Evolutionary conservation across 2,329 filamentous ascomycete species (phyloP).

Genomic region (Berkeleyomyces basicola): DNA sequence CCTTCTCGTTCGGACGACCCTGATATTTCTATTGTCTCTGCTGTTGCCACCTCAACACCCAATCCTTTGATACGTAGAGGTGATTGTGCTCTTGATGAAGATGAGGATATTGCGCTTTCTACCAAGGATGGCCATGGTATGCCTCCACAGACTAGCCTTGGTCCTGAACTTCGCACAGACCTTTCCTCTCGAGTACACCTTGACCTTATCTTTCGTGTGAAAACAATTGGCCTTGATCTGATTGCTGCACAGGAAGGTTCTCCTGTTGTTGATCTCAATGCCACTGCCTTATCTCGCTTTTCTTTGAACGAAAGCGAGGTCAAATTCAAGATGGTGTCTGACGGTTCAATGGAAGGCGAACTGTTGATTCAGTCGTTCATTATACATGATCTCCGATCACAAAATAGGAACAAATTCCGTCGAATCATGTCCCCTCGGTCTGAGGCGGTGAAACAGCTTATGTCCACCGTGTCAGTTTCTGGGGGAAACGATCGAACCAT

Average conservation of each 20-base stretch:
- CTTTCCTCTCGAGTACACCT: constrained; percentile 77
- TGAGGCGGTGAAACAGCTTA: constrained; percentile 89
- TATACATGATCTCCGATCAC: constrained; percentile 77
- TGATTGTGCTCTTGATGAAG: background rate
- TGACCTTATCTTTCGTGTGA: constrained; percentile 78
- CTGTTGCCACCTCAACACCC: constrained; percentile 19
- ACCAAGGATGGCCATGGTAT: background rate
- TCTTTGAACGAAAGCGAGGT: constrained; percentile 83
- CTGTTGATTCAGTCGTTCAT: constrained; percentile 88
- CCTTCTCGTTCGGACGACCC: background rate
- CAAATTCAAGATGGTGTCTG: constrained; percentile 84
- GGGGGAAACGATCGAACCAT: constrained; percentile 56
- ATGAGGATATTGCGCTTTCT: constrained; percentile 5
- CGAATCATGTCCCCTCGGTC: constrained; percentile 98
- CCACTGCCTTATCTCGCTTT: constrained; percentile 79
- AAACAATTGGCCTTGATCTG: constrained; percentile 75
- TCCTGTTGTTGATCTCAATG: constrained; percentile 62
- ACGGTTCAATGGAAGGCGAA: constrained; percentile 82
- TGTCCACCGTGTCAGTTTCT: constrained; percentile 90
- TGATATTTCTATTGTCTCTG: background rate
- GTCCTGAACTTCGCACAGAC: constrained; percentile 53
- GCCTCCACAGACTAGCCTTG: constrained; percentile 26
- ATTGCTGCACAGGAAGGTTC: constrained; percentile 58
- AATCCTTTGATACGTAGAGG: background rate
- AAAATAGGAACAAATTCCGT: constrained; percentile 85